A percentile compares a stretch with the other conserved stretches of the same genome.
phyloP scores from a whole-genome alignment of 1,284 basidiomycete species.

The Meripilus lineatus region DNA sequence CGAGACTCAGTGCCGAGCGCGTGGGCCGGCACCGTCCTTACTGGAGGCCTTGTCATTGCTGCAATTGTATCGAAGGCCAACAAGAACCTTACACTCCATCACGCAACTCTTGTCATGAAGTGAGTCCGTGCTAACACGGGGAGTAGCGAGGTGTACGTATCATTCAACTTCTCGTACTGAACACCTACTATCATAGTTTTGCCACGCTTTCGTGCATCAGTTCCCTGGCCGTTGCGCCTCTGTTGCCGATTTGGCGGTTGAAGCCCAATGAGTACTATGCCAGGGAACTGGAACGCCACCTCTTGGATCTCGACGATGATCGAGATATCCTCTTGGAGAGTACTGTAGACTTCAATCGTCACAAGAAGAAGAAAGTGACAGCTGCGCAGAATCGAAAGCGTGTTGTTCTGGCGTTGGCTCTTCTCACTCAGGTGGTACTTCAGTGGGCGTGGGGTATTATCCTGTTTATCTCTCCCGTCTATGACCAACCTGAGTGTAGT shows the following conservation, averaged over 20 bases:
- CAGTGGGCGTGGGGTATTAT: constrained; percentile 28
- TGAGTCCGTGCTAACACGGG: constrained; percentile 13
- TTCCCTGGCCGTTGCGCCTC: constrained; percentile 25
- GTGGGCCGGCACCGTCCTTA: constrained; percentile 26
- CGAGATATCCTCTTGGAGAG: constrained; percentile 10
- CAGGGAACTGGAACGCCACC: constrained; percentile 14
- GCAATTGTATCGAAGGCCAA: constrained; percentile 22
- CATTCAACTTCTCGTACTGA: not conserved
- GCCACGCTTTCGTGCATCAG: constrained; percentile 27
- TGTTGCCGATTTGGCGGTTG: constrained; percentile 19
- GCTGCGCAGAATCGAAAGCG: constrained; percentile 20
- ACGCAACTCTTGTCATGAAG: constrained; percentile 26
- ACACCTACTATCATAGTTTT: constrained; percentile 17
- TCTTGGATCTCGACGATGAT: constrained; percentile 14
- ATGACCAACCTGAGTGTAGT: constrained; percentile 23
- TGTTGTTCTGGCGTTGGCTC: constrained; percentile 21
- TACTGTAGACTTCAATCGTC: constrained; percentile 12
- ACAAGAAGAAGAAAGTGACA: constrained; percentile 15
- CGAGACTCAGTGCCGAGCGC: constrained; percentile 25
- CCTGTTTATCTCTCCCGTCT: constrained; percentile 23
- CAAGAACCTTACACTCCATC: constrained; percentile 21
- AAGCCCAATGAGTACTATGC: constrained; percentile 20
- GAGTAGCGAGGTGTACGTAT: not conserved
- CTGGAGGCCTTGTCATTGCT: constrained; percentile 23
- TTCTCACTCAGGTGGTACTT: constrained; percentile 26